Evolutionary conservation across 441 rosid genomes (phyloP).

Genomic region (Arabidopsis hybrid): DNA sequence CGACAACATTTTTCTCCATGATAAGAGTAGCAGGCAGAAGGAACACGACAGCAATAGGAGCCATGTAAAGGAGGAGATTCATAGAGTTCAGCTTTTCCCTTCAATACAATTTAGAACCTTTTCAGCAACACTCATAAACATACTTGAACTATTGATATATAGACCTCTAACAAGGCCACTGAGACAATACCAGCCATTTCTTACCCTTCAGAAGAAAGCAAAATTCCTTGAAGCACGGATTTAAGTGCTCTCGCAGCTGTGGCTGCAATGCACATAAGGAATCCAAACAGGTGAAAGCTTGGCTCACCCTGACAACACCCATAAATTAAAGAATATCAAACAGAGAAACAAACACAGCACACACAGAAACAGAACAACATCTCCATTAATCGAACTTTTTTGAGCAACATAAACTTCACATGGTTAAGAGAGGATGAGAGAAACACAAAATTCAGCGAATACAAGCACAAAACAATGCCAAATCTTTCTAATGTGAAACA

Average conservation of each 20-base stretch:
- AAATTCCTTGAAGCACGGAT: slow-evolving; percentile 92
- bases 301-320: slow-evolving; percentile 75
- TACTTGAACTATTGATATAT: neutral
- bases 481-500: neutral
- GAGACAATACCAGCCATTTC: slow-evolving; percentile 36
- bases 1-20: slow-evolving; percentile 71
- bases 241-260: slow-evolving; percentile 98
- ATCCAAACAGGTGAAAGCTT: slow-evolving; percentile 94
- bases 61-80: slow-evolving; percentile 82
- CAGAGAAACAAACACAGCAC: slow-evolving; percentile 10
- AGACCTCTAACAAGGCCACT: neutral
- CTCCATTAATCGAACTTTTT: neutral
- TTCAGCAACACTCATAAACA: slow-evolving; percentile 36
- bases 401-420: neutral
- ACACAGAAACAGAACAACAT: neutral
- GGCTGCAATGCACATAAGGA: slow-evolving; percentile 86
- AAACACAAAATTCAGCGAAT: neutral
- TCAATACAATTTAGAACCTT: slow-evolving; percentile 22
- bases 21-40: slow-evolving; percentile 74
- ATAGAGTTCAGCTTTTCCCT: slow-evolving; percentile 79
- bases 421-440: neutral
- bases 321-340: slow-evolving; percentile 23
- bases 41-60: slow-evolving; percentile 69
- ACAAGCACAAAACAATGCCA: slow-evolving; percentile 5
- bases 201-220: slow-evolving; percentile 98